Evolutionary conservation across 495 filamentous ascomycete genomes (phyloP).

Genomic region (Penicillium silybi): DNA sequence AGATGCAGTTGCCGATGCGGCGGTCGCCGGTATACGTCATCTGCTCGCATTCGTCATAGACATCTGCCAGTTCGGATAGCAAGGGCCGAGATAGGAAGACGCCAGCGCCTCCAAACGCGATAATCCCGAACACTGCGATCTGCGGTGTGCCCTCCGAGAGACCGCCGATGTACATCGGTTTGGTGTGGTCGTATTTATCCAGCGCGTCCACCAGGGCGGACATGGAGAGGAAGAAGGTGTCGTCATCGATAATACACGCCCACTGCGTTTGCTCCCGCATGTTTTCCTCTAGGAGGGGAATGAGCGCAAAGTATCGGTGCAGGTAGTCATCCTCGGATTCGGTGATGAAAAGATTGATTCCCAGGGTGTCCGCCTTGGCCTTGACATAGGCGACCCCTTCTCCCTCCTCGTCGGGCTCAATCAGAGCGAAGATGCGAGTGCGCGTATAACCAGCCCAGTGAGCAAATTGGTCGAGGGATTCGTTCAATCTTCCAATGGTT

Average conservation of each 20-base stretch:
- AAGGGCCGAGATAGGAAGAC: conserved; percentile 55
- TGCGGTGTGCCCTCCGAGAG: conserved; percentile 53
- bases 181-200: conserved; percentile 39
- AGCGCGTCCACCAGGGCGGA: conserved; percentile 44
- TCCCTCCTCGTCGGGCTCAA: conserved; percentile 42
- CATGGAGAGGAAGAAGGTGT: conserved; percentile 62
- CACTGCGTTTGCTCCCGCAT: conserved; percentile 50
- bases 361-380: conserved; percentile 37
- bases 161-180: conserved; percentile 51
- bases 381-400: conserved; percentile 16
- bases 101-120: conserved; percentile 59
- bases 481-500: conserved; percentile 49
- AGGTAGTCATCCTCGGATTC: conserved; percentile 45
- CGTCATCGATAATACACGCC: conserved; percentile 64
- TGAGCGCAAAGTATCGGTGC: conserved; percentile 57
- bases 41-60: conserved; percentile 34
- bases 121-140: conserved; percentile 46
- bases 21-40: conserved; percentile 44
- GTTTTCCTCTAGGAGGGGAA: conserved; percentile 47
- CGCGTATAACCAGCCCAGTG: conserved; percentile 60
- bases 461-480: conserved; percentile 51
- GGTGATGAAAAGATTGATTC: conserved; percentile 51
- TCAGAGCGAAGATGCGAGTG: conserved; percentile 52
- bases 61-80: conserved; percentile 31
- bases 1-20: conserved; percentile 51